Evolutionary conservation across 2,329 filamentous ascomycete genomes (phyloP), one percentile per base, ranked within the genome.

Genomic region (Myriangium duriaei): DNA sequence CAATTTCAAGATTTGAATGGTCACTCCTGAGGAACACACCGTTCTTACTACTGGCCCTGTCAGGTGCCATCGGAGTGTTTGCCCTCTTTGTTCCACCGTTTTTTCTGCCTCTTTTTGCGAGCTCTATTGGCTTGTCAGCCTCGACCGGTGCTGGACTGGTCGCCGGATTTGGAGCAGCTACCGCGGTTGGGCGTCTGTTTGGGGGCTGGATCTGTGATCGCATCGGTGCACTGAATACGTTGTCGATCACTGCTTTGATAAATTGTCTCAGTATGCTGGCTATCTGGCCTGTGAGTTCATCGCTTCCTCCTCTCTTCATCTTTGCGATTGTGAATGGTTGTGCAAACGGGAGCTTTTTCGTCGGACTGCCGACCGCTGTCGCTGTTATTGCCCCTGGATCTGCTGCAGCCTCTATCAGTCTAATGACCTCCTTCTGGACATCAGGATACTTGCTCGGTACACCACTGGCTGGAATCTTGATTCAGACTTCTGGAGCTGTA

Each of bases 291-390:
- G 63, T 72, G 0, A 72, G 71, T 2, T 68, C 59, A 6, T 66
- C 67, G 0, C 51, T 79, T 2, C 69, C 57, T 0, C 71, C 72
- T 0, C 50, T 79, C 17, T 55, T 70, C 11, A 53, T 67, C 0
- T 79, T 79, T 48, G 70, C 70, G 6, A 58, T 76, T 4, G 55
- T 78, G 14, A 79, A 77, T 44, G 75, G 75, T 0, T 56, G 67
- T 26, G 64, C 69, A 4, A 78, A 77, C 46, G 75, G 75, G 0
- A 72, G 69, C 0, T 79, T 79, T 58, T 79, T 79, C 48, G 67
- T 69, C 1, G 70, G 69, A 0, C 75, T 78, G 62, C 75, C 75
- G 0, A 77, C 74, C 0, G 73, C 74, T 2, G 69, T 78, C 0
- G 67, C 69, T 45, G 64, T 74, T 0, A 76, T 76, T 55, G 74